Conservation (phyloP, 805 yeast genomes). For the Yamadazyma sp. region DNA sequence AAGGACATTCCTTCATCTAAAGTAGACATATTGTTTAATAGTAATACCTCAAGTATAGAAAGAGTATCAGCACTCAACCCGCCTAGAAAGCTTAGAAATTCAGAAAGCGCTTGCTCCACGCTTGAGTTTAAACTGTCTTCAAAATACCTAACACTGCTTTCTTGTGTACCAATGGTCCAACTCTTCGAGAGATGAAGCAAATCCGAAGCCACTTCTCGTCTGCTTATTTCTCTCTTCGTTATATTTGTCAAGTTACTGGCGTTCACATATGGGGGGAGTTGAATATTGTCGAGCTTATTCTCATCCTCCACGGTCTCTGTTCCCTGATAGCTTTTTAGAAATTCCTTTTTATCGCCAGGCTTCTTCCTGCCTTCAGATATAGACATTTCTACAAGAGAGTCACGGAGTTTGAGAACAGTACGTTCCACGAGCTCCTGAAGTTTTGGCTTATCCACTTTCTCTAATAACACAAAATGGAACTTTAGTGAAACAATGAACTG, state of each 20-base stretch:
- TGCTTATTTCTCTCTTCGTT: constrained; percentile 1
- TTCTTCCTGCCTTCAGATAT: constrained; percentile 6
- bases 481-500: constrained; percentile 27
- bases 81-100: constrained; percentile 8
- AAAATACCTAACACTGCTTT: constrained; percentile 13
- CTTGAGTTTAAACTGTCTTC: constrained; percentile 17
- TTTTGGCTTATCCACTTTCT: constrained; percentile 5
- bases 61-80: constrained; percentile 1
- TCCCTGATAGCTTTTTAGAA: constrained; percentile 11
- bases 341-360: constrained; percentile 9
- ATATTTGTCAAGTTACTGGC: constrained; percentile 27
- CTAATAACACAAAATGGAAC: constrained; percentile 28
- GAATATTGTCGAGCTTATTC: constrained; percentile 33
- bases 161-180: constrained; percentile 1
- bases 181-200: constrained; percentile 1
- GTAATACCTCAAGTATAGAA: not conserved
- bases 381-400: constrained; percentile 19
- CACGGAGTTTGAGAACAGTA: not conserved
- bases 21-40: not conserved
- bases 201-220: constrained; percentile 2
- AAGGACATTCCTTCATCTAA: constrained; percentile 20
- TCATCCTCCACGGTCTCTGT: constrained; percentile 8
- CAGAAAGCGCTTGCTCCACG: constrained; percentile 22
- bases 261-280: constrained; percentile 38
- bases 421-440: not conserved